phyloP scores from a whole-genome alignment of 2,329 filamentous ascomycete species.

The Tricladium varicosporioides region DNA sequence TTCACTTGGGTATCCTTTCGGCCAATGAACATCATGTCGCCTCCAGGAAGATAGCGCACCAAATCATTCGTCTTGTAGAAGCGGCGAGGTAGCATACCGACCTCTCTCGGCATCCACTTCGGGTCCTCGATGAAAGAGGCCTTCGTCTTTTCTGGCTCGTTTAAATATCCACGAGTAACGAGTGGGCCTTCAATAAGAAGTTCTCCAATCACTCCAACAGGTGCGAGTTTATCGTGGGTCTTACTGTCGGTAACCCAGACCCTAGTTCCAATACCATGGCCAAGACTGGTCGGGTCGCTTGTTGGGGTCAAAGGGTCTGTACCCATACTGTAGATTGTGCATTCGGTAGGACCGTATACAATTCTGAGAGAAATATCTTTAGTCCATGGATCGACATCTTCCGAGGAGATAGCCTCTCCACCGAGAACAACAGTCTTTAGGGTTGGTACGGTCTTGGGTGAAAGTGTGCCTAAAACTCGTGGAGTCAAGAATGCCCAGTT shows the following conservation, averaged over 20 bases:
- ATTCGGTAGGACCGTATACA: slow-evolving; percentile 81
- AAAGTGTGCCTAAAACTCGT: slow-evolving; percentile 26
- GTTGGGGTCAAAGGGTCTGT: neutral
- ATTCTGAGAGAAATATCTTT: neutral
- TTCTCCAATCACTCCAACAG: slow-evolving; percentile 37
- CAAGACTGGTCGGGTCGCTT: neutral
- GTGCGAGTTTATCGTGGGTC: slow-evolving; percentile 32
- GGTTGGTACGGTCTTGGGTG: slow-evolving; percentile 34
- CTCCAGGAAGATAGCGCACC: slow-evolving; percentile 51
- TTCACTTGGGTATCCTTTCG: slow-evolving; percentile 65
- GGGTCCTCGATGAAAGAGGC: neutral
- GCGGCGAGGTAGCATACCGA: neutral
- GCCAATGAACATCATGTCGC: slow-evolving; percentile 53
- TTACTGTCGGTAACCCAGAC: neutral
- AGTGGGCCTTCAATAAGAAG: slow-evolving; percentile 39
- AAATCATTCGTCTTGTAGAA: slow-evolving; percentile 32
- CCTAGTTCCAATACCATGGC: neutral
- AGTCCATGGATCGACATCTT: slow-evolving; percentile 4
- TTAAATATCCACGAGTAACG: slow-evolving; percentile 40
- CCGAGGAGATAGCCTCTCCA: slow-evolving; percentile 18
- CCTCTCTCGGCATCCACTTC: neutral
- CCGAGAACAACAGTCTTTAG: slow-evolving; percentile 17
- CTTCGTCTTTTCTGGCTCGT: slow-evolving; percentile 26
- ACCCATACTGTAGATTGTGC: slow-evolving; percentile 37
- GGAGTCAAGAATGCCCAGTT: slow-evolving; percentile 24